These are phyloP conservation scores for Macadamia tetraphylla DNA, from an alignment of 164 flowering plant genomes.

Conservation along the genomic window DNA sequence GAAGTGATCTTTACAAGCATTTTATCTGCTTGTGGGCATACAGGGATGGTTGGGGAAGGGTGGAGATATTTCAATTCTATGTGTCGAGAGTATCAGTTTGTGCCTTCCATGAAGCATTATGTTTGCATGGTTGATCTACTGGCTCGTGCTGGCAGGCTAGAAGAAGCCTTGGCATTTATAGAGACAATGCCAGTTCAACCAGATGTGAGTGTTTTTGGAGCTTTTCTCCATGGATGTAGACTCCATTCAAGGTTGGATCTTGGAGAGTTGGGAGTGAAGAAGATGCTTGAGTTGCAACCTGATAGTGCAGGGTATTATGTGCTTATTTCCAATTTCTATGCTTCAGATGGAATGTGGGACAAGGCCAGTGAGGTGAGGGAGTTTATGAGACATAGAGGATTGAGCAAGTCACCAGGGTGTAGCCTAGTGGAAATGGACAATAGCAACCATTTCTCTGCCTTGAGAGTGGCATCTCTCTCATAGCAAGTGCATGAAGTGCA, in stretches of 20 bases:
- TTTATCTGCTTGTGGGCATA: constrained; percentile 65
- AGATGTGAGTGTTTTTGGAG: constrained; percentile 44
- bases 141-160: constrained; percentile 61
- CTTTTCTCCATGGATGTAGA: constrained; percentile 73
- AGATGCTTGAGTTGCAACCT: constrained; percentile 54
- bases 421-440: constrained; percentile 41
- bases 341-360: constrained; percentile 56
- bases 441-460: constrained; percentile 8
- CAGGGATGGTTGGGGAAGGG: constrained; percentile 70
- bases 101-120: constrained; percentile 66
- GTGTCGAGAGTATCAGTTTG: constrained; percentile 38
- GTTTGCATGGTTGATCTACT: constrained; percentile 73
- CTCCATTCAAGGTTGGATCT: constrained; percentile 55
- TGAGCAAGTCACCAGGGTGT: constrained; percentile 52
- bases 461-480: constrained; percentile 14
- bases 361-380: constrained; percentile 41
- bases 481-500: neutral
- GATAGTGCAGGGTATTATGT: constrained; percentile 55
- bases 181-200: constrained; percentile 53
- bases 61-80: constrained; percentile 45
- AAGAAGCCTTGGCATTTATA: constrained; percentile 63
- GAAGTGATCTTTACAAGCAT: constrained; percentile 56
- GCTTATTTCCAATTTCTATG: constrained; percentile 50
- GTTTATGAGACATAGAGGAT: constrained; percentile 50
- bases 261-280: constrained; percentile 50